Evolutionary conservation across 495 filamentous ascomycete genomes (phyloP), one percentile per base, ranked within the genome.

Genomic region (Penicillium parvum): DNA sequence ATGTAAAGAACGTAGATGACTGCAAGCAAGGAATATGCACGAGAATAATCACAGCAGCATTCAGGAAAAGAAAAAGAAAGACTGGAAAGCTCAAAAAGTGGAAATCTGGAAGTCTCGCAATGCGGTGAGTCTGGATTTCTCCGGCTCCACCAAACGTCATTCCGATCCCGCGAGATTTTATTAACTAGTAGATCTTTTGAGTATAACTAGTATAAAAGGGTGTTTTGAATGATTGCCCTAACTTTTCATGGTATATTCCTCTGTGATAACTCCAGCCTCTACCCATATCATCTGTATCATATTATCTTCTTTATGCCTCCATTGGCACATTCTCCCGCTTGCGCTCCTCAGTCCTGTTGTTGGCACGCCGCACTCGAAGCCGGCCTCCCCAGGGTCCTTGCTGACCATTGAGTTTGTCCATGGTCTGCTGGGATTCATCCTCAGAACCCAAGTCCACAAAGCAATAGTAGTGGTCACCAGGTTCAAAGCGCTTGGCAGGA

Each of bases 391-490:
- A 76, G 5, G 72, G 71, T 6, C 67, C 67, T 23, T 61, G 48
- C 30, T 52, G 43, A 12, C 64, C 68, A 30, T 69, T 68, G 43
- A 73, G 41, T 0, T 58, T 58, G 11, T 63, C 51, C 60, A 69
- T 65, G 25, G 65, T 64, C 25, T 76, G 73, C 41, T 77, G 58
- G 5, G 78, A 78, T 40, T 84, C 77, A 38, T 81, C 71, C 1
- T 64, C 50, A 38, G 64, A 77, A 32, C 59, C 55, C 37, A 86
- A 74, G 54, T 86, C 83, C 14, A 86, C 77, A 52, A 85, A 86
- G 48, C 79, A 75, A 63, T 82, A 84, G 62, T 86, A 77, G 53
- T 83, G 74, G 48, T 80, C 72, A 43, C 78, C 79, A 0, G 73
- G 63, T 27, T 71, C 68, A 19, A 70, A 63, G 25, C 66, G 60